phyloP scores from a whole-genome alignment of 2,329 filamentous ascomycete genomes.

The Fusarium miscanthi region DNA sequence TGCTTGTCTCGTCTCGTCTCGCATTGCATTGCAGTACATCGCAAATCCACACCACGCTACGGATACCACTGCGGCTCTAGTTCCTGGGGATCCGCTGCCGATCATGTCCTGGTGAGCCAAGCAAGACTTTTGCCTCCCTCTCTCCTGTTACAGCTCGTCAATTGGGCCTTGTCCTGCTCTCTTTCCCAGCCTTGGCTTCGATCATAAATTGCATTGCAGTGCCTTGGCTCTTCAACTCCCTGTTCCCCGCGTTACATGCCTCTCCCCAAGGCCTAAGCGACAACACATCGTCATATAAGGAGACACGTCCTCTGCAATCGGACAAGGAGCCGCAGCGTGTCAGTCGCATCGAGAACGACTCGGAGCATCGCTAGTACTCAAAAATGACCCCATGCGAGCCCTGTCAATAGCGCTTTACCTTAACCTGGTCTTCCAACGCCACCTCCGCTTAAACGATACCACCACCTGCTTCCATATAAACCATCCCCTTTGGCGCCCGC shows the following conservation, averaged over 20 bases:
- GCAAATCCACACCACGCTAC: neutral
- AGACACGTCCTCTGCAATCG: constrained; percentile 9
- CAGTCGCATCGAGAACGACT: constrained; percentile 11
- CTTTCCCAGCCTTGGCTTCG: constrained; percentile 20
- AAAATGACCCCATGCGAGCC: constrained; percentile 10
- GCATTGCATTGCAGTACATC: constrained; percentile 6
- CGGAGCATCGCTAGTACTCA: constrained; percentile 6
- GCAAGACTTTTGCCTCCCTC: constrained; percentile 31
- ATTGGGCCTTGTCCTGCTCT: constrained; percentile 4
- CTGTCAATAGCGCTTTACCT: constrained; percentile 36
- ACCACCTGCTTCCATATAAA: constrained; percentile 34
- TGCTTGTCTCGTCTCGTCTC: neutral
- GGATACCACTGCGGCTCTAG: constrained; percentile 25
- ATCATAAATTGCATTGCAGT: constrained; percentile 14
- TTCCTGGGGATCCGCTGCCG: constrained; percentile 35
- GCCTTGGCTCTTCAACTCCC: constrained; percentile 9
- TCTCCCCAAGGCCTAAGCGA: constrained; percentile 1
- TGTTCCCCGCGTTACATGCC: constrained; percentile 33
- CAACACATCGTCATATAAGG: constrained; percentile 29
- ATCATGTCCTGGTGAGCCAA: constrained; percentile 44
- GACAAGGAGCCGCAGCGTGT: constrained; percentile 26
- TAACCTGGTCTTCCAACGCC: constrained; percentile 41
- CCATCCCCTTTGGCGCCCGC: constrained; percentile 16
- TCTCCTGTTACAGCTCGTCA: constrained; percentile 26
- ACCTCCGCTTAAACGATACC: constrained; percentile 43